Evolutionary conservation across 345 rosid species (phyloP), one percentile per base, ranked within the genome.

Genomic region (Corchorus olitorius): DNA sequence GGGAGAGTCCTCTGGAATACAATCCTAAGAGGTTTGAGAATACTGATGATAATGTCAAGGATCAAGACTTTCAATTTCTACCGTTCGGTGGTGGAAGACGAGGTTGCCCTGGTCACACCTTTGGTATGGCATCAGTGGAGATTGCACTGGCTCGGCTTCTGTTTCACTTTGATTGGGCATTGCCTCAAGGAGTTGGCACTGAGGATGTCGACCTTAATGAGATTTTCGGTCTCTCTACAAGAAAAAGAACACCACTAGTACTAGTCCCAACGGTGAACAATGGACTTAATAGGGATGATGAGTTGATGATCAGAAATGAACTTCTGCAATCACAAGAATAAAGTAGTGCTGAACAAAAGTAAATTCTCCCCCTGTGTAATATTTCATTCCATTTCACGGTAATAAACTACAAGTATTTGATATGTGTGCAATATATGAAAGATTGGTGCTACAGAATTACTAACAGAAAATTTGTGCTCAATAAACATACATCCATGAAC

Each of bases 241-340:
- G 84, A 75, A 87, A 80, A 80, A 83, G 71, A 76, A 12, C 76
- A 1, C 78, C 87, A 11, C 83, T 83, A 14, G 49, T 63, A 53
- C 84, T 81, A 2, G 83, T 81, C 19, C 88, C 83, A 35, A 76
- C 78, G 10, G 67, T 71, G 10, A 43, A 64, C 37, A 35, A 6
- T 61, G 17, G 45, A 65, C 5, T 49, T 46, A 41, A 70, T 17
- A n/a, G 13, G 49, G 37, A 54, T 39, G 10, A 75, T 75, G 54
- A 22, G 20, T 45, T 59, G 72, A 12, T 10, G 3, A 12, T 22
- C 45, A 10, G 9, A 62, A 70, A 5, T 17, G 58, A 14, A 11
- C 27, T 72, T 9, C 43, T 17, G 35, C 16, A n/a, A 19, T 52
- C 15, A 17, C 17, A 64, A 8, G 72, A 3, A 49, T 15, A 12